These are phyloP conservation scores for Globisporangium acanthophoron DNA, from an alignment of 352 stramenopile species.

Conservation along the genomic window DNA sequence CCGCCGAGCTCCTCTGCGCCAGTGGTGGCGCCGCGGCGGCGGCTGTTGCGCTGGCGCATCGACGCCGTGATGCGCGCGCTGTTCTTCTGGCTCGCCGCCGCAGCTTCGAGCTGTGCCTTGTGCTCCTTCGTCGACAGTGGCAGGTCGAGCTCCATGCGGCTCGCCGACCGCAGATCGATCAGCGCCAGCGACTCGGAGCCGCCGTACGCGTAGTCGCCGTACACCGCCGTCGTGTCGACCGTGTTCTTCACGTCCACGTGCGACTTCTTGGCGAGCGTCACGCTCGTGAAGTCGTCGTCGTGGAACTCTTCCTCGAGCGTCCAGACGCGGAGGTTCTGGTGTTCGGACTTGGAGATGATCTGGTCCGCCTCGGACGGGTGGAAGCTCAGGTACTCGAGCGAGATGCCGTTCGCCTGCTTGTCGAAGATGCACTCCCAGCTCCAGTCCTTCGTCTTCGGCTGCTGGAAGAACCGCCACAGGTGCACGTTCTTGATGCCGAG, in stretches of 20 bases:
- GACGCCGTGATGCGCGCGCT: conserved; percentile 23
- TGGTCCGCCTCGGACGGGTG: conserved; percentile 43
- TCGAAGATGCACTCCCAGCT: conserved; percentile 84
- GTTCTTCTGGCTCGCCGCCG: conserved; percentile 13
- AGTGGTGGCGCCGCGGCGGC: conserved; percentile 28
- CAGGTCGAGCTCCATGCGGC: conserved; percentile 65
- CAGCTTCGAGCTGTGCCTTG: conserved; percentile 30
- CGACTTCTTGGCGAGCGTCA: conserved; percentile 60
- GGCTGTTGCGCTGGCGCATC: conserved; percentile 39
- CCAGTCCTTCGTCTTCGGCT: conserved; percentile 33
- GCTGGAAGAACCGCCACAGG: conserved; percentile 77
- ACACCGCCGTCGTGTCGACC: conserved; percentile 55
- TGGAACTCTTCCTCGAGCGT: conserved; percentile 52
- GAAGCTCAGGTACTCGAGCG: conserved; percentile 74
- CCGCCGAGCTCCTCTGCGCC: conserved; percentile 33
- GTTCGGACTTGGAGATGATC: conserved; percentile 82
- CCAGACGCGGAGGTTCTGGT: conserved; percentile 84
- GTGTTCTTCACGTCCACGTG: conserved; percentile 74
- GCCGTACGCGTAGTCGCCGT: conserved; percentile 70
- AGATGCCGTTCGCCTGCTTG: conserved; percentile 84
- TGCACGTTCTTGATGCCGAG: conserved; percentile 87
- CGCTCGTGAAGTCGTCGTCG: conserved; percentile 19
- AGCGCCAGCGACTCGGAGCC: conserved; percentile 60
- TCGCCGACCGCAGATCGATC: conserved; percentile 50
- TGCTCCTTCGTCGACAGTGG: conserved; percentile 64